phyloP scores from a whole-genome alignment of 2,329 filamentous ascomycete genomes.

The Colletotrichum sp. region DNA sequence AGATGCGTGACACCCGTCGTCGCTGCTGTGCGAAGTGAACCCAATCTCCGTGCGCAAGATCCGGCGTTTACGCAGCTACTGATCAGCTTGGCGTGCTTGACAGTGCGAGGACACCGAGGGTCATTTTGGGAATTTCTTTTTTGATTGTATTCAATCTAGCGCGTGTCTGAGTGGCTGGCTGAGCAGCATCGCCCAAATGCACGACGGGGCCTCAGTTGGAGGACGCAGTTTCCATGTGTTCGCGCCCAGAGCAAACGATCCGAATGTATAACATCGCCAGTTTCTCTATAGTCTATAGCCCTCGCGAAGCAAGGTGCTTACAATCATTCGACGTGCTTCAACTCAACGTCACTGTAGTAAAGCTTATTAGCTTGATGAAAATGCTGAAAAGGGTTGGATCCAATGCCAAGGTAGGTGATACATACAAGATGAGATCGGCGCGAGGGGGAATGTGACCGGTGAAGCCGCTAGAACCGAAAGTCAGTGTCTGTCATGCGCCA shows the following conservation, averaged over 20 bases:
- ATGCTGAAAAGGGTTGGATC: background rate
- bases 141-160: background rate
- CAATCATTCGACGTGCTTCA: conserved; percentile 64
- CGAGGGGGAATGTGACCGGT: conserved; percentile 77
- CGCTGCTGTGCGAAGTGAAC: background rate
- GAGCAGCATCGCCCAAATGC: background rate
- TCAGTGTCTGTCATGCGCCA: background rate
- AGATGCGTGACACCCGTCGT: background rate
- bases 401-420: background rate
- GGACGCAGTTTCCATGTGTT: background rate
- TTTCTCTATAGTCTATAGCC: background rate
- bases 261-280: background rate
- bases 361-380: background rate
- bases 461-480: conserved; percentile 66
- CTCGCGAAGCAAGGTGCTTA: background rate
- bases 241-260: background rate
- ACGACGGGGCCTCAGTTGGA: background rate
- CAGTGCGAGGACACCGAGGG: background rate
- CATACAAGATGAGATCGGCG: conserved; percentile 84
- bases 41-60: background rate
- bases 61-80: background rate
- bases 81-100: background rate
- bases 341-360: conserved; percentile 66
- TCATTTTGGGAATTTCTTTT: background rate
- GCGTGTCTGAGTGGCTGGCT: background rate